phyloP scores from a whole-genome alignment of 495 filamentous ascomycete genomes.

The Neurospora sp. region DNA sequence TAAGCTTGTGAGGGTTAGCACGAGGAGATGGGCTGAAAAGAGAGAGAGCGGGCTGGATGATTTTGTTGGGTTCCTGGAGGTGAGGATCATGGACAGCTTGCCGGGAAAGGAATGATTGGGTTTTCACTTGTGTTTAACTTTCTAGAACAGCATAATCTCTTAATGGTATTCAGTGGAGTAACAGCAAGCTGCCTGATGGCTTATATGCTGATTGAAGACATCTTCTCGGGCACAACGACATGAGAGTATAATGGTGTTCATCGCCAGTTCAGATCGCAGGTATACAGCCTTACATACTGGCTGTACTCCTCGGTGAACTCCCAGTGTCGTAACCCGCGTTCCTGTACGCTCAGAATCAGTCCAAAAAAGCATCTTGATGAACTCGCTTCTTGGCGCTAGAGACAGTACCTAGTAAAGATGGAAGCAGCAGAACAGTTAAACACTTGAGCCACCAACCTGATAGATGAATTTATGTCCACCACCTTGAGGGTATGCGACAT shows the following conservation, averaged over 20 bases:
- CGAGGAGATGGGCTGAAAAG: not conserved
- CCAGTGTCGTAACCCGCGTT: too few relatives aligned
- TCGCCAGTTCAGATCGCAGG: too few relatives aligned
- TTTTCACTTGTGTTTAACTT: not conserved
- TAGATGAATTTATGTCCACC: too few relatives aligned
- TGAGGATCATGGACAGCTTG: not conserved
- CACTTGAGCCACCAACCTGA: too few relatives aligned
- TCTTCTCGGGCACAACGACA: not conserved
- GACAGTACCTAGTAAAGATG: too few relatives aligned
- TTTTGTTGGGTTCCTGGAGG: not conserved
- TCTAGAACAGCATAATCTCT: not conserved
- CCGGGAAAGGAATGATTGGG: not conserved
- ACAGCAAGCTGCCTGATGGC: not conserved
- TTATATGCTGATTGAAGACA: not conserved
- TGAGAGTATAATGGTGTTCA: not conserved
- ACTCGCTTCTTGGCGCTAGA: too few relatives aligned
- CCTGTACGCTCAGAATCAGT: too few relatives aligned
- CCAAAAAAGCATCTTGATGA: too few relatives aligned
- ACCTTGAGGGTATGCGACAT: too few relatives aligned
- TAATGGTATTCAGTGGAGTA: not conserved
- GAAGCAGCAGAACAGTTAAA: too few relatives aligned
- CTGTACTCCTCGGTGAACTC: too few relatives aligned
- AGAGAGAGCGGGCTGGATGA: not conserved
- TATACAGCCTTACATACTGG: too few relatives aligned
- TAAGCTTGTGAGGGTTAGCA: constrained; percentile 4